phyloP scores from a whole-genome alignment of 2,329 filamentous ascomycete species.

The Dendryphion nanum region DNA sequence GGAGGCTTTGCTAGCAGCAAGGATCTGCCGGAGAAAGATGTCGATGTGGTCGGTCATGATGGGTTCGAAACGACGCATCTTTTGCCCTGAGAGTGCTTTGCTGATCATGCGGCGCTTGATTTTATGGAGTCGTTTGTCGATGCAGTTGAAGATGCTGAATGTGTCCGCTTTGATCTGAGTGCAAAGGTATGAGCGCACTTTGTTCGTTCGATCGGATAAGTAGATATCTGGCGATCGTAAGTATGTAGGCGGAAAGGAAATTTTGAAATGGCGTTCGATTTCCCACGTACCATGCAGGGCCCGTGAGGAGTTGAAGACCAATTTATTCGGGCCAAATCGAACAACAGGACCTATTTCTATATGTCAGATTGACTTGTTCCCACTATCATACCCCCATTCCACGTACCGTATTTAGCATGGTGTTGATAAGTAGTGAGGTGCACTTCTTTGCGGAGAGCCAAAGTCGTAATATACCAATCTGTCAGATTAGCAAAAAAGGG shows the following conservation, averaged over 20 bases:
- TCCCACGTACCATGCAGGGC: constrained; percentile 38
- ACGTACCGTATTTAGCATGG: constrained; percentile 55
- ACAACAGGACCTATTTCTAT: constrained; percentile 44
- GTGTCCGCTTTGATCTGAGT: constrained; percentile 4
- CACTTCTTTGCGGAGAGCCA: constrained; percentile 69
- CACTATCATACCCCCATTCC: neutral
- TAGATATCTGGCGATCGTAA: constrained; percentile 9
- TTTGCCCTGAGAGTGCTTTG: constrained; percentile 39
- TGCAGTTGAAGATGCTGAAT: constrained; percentile 16
- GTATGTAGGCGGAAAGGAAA: neutral
- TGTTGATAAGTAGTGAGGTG: constrained; percentile 67
- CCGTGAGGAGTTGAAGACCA: constrained; percentile 68
- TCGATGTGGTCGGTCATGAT: constrained; percentile 3
- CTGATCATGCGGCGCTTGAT: constrained; percentile 39
- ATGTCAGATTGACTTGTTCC: neutral
- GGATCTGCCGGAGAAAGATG: constrained; percentile 3
- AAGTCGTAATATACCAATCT: constrained; percentile 47
- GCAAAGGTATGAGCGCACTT: constrained; percentile 8
- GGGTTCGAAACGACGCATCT: constrained; percentile 40
- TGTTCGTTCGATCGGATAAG: constrained; percentile 9
- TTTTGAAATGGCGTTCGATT: constrained; percentile 18
- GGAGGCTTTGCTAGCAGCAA: neutral
- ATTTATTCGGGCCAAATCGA: constrained; percentile 69
- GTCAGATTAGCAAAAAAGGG: constrained; percentile 22
- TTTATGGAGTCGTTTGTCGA: constrained; percentile 39